A percentile compares a stretch with the other conserved stretches of the same genome.
These are phyloP conservation scores for Penicillium sp. DNA, from an alignment of 2,329 filamentous ascomycete genomes.

Conservation along the genomic window DNA sequence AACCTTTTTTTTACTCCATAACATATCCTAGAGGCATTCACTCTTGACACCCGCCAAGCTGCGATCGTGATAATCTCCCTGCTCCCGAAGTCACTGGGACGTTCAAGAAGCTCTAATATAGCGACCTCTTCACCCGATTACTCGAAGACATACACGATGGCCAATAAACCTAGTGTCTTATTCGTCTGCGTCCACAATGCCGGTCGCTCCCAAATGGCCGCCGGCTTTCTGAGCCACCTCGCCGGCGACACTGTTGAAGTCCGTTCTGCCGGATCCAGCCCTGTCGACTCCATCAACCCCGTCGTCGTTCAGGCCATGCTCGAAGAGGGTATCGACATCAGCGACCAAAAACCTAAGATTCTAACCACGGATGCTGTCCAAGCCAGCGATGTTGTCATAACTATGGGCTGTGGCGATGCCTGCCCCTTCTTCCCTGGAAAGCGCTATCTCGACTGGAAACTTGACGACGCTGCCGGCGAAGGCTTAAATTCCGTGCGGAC, in stretches of 20 bases:
- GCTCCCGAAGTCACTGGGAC: background rate
- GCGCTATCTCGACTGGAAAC: constrained; percentile 32
- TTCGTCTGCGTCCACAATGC: constrained; percentile 35
- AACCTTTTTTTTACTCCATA: too few species aligned
- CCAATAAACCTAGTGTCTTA: constrained; percentile 28
- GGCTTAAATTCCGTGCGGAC: constrained; percentile 25
- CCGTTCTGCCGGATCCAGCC: constrained; percentile 32
- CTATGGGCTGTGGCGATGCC: constrained; percentile 34
- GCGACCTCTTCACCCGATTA: background rate
- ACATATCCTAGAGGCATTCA: constrained; percentile 1
- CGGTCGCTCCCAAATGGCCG: constrained; percentile 34
- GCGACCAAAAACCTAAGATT: constrained; percentile 29
- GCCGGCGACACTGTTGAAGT: constrained; percentile 26
- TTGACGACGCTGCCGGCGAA: constrained; percentile 31
- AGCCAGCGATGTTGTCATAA: constrained; percentile 30
- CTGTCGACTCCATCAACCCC: constrained; percentile 29
- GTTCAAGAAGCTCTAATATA: constrained; percentile 7
- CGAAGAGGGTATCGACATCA: constrained; percentile 32
- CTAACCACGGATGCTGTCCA: constrained; percentile 28
- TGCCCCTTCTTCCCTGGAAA: constrained; percentile 34
- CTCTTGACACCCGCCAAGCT: constrained; percentile 3
- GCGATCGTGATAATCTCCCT: constrained; percentile 6
- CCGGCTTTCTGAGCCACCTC: constrained; percentile 25
- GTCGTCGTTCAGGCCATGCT: constrained; percentile 29
- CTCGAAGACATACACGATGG: constrained; percentile 11